These are phyloP conservation scores for Camellia lanceoleosa DNA, from an alignment of 148 eudicot species.

Conservation along the genomic window DNA sequence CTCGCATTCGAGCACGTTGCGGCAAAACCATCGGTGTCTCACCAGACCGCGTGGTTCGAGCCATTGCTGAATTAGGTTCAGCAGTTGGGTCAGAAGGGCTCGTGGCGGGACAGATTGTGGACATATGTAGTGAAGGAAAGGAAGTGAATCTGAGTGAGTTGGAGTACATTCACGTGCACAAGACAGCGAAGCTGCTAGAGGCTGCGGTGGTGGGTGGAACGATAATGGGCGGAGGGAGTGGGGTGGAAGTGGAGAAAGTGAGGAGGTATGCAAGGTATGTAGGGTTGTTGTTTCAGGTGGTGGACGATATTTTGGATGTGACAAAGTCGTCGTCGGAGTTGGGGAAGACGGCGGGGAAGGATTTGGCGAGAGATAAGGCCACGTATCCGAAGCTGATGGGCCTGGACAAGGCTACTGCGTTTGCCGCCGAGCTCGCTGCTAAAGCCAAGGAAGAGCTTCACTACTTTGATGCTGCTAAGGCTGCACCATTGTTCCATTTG, in stretches of 20 bases:
- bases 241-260: slow-evolving; percentile 26
- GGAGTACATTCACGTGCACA: slow-evolving; percentile 40
- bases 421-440: slow-evolving; percentile 16
- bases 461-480: slow-evolving; percentile 22
- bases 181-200: slow-evolving; percentile 35
- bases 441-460: slow-evolving; percentile 32
- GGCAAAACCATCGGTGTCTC: slow-evolving; percentile 9
- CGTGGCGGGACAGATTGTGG: slow-evolving; percentile 40
- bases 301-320: too few relatives aligned
- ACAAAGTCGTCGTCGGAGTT: too few relatives aligned
- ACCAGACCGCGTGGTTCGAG: slow-evolving; percentile 22
- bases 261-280: slow-evolving; percentile 35
- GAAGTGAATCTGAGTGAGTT: slow-evolving; percentile 19
- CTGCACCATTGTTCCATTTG: slow-evolving; percentile 35
- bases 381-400: too few relatives aligned
- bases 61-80: slow-evolving; percentile 29
- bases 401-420: too few relatives aligned
- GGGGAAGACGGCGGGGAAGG: too few relatives aligned
- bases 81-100: slow-evolving; percentile 36
- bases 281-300: slow-evolving; percentile 30
- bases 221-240: slow-evolving; percentile 33
- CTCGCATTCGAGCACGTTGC: slow-evolving; percentile 38
- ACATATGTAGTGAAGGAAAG: slow-evolving; percentile 28
- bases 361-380: too few relatives aligned
- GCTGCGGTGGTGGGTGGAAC: slow-evolving; percentile 41